Conservation (phyloP, 306 rosid genomes). For the Oemleria cerasiformis region DNA sequence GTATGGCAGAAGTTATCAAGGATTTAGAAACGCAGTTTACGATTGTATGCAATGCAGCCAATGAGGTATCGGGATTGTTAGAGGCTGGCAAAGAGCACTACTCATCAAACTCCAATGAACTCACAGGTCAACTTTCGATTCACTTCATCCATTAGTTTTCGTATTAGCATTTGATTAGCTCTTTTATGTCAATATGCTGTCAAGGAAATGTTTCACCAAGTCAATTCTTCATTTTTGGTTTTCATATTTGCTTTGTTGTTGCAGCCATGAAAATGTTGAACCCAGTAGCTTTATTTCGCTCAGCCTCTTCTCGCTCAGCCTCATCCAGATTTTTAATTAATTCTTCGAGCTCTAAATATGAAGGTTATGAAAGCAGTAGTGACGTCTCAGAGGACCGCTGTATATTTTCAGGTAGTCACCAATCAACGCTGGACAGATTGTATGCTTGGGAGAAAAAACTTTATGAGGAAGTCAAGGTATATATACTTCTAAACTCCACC, state of each 20-base stretch:
- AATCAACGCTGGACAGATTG: constrained; percentile 74
- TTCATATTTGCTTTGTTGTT: constrained; percentile 14
- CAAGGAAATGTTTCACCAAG: neutral
- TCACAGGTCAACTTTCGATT: constrained; percentile 51
- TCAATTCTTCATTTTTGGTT: constrained; percentile 1
- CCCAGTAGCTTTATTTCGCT: constrained; percentile 83
- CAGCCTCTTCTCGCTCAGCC: constrained; percentile 72
- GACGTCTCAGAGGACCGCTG: constrained; percentile 55
- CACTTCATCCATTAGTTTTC: neutral
- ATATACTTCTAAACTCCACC: constrained; percentile 6
- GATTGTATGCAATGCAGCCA: constrained; percentile 64
- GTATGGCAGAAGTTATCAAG: constrained; percentile 79
- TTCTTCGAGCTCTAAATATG: constrained; percentile 49
- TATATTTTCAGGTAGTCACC: constrained; percentile 65
- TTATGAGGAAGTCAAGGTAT: constrained; percentile 84
- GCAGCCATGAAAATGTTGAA: constrained; percentile 84
- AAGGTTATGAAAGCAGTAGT: constrained; percentile 38
- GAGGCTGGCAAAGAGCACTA: constrained; percentile 63
- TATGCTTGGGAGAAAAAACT: constrained; percentile 97
- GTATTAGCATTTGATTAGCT: no score
- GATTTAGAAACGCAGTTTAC: constrained; percentile 79
- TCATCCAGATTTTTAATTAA: constrained; percentile 54
- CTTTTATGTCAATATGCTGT: neutral
- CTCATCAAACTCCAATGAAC: constrained; percentile 52
- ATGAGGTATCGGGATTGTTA: constrained; percentile 64